phyloP scores from a whole-genome alignment of 768 basidiomycete genomes.

The Hericium coralloides region DNA sequence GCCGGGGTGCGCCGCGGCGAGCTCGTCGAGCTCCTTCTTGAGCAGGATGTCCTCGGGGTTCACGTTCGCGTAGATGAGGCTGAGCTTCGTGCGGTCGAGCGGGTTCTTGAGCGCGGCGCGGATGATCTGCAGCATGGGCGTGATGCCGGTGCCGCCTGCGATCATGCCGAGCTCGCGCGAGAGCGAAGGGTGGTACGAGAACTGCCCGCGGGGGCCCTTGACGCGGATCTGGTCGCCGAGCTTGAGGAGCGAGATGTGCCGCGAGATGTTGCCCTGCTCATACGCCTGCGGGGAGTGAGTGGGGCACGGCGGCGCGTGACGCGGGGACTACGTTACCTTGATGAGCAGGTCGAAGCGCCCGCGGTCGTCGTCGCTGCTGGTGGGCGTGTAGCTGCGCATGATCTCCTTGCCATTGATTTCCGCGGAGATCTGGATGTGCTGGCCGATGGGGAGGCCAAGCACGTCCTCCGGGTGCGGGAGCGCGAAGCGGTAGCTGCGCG shows the following conservation, averaged over 20 bases:
- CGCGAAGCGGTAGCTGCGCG: constrained; percentile 79
- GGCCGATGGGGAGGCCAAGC: constrained; percentile 91
- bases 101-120: constrained; percentile 88
- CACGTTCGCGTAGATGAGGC: constrained; percentile 95
- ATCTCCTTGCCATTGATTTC: constrained; percentile 89
- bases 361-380: constrained; percentile 84
- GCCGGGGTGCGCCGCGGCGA: constrained; percentile 50
- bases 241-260: constrained; percentile 71
- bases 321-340: constrained; percentile 53
- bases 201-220: constrained; percentile 96
- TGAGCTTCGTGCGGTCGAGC: constrained; percentile 72
- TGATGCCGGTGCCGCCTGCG: constrained; percentile 96
- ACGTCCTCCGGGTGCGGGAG: constrained; percentile 66
- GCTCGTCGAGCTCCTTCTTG: constrained; percentile 76
- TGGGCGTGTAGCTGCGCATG: constrained; percentile 91
- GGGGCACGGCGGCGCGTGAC: neutral
- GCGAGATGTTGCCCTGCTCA: constrained; percentile 95
- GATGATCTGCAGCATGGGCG: constrained; percentile 98
- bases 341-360: constrained; percentile 95
- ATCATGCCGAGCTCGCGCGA: constrained; percentile 90
- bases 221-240: constrained; percentile 83
- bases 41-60: constrained; percentile 88
- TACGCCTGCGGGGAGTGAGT: constrained; percentile 53
- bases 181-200: constrained; percentile 69
- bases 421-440: constrained; percentile 90